A percentile compares a stretch with the other conserved stretches of the same genome.
These are phyloP conservation scores for Rhodotorula paludigena DNA, from an alignment of 768 basidiomycete genomes.

Conservation along the genomic window DNA sequence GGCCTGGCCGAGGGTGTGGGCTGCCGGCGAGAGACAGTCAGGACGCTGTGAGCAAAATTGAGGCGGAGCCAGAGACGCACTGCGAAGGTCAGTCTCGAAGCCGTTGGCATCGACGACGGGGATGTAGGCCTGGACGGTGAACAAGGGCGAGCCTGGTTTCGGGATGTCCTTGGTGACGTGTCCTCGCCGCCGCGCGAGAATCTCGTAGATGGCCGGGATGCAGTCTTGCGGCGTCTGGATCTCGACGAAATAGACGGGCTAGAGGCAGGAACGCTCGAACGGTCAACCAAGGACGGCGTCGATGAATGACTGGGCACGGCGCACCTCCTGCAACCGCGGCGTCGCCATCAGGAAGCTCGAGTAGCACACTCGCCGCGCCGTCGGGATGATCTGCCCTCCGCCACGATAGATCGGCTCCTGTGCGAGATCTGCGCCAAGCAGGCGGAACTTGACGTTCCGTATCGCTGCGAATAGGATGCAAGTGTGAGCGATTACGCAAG, in stretches of 20 bases:
- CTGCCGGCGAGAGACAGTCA: neutral
- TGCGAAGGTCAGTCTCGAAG: conserved; percentile 95
- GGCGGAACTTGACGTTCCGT: conserved; percentile 95
- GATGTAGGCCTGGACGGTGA: conserved; percentile 96
- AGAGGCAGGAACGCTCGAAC: conserved; percentile 57
- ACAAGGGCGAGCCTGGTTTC: conserved; percentile 94
- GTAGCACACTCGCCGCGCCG: conserved; percentile 96
- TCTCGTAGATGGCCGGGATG: conserved; percentile 96
- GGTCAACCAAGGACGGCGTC: neutral
- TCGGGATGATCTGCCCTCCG: conserved; percentile 97
- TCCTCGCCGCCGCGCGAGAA: conserved; percentile 95
- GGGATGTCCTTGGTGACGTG: conserved; percentile 98
- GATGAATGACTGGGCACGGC: neutral
- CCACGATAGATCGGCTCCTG: conserved; percentile 96
- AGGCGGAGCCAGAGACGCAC: conserved; percentile 4
- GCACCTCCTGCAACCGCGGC: conserved; percentile 45
- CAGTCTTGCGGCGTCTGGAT: conserved; percentile 99
- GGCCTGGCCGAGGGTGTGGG: conserved; percentile 98
- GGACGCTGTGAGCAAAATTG: neutral
- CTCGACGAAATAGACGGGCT: conserved; percentile 97
- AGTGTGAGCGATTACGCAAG: neutral
- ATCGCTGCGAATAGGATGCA: conserved; percentile 59
- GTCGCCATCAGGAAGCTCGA: conserved; percentile 95
- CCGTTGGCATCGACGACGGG: conserved; percentile 98
- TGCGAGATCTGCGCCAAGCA: conserved; percentile 85